Percentiles rank a stretch among this genome's conserved stretches.
These are phyloP conservation scores for Aquanectria penicillioides DNA, from an alignment of 2,329 filamentous ascomycete species.

Conservation along the genomic window DNA sequence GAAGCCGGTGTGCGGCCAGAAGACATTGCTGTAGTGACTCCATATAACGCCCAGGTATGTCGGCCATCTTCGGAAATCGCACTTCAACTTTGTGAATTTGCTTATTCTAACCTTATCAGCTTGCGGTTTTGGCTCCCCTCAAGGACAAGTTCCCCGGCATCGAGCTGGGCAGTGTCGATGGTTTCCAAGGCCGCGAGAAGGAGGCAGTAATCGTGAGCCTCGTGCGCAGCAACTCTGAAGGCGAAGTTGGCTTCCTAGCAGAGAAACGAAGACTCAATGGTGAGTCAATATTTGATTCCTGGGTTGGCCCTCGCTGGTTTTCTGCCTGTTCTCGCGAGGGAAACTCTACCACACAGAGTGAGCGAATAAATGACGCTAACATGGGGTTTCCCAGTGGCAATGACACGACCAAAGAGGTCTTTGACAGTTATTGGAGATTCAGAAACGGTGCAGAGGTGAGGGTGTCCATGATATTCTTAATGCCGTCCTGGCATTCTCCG, in stretches of 20 bases:
- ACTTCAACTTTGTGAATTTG: too few relatives aligned
- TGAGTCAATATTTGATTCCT: constrained; percentile 60
- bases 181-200: constrained; percentile 97
- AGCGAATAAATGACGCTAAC: constrained; percentile 30
- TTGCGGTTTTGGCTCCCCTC: constrained; percentile 81
- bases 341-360: constrained; percentile 11
- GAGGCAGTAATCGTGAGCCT: constrained; percentile 93
- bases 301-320: constrained; percentile 14
- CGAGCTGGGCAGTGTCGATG: constrained; percentile 96
- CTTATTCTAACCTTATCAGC: constrained; percentile 59
- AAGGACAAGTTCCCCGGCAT: constrained; percentile 85
- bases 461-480: constrained; percentile 40
- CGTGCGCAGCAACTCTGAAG: constrained; percentile 88
- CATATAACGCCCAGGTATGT: constrained; percentile 89
- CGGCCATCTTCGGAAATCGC: too few relatives aligned
- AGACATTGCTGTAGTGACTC: constrained; percentile 93
- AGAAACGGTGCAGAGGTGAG: constrained; percentile 89
- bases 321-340: background rate
- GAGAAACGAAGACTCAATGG: constrained; percentile 94
- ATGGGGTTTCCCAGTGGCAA: constrained; percentile 79
- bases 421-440: constrained; percentile 93
- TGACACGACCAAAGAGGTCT: constrained; percentile 93
- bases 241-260: constrained; percentile 91
- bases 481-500: constrained; percentile 28
- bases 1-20: constrained; percentile 80